Conservation (phyloP, 129 eudicot species). For the Solidago caesia region DNA sequence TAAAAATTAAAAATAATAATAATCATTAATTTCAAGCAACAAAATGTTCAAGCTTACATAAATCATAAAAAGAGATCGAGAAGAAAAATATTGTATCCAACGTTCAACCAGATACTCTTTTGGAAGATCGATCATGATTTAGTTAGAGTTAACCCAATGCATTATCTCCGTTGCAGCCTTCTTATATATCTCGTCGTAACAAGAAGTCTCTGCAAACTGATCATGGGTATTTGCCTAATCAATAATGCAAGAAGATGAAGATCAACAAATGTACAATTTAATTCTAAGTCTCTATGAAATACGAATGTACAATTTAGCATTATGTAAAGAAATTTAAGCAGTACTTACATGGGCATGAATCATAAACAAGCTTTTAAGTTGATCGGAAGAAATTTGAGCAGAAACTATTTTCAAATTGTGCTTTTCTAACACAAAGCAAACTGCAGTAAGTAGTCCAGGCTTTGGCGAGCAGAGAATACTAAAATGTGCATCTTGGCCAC, state of each 20-base stretch:
- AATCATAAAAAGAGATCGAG: not conserved
- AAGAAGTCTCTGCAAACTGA: constrained; percentile 33
- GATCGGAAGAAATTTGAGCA: constrained; percentile 58
- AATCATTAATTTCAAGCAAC: no score
- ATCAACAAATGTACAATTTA: not conserved
- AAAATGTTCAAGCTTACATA: not conserved
- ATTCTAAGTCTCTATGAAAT: not conserved
- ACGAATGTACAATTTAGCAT: not conserved
- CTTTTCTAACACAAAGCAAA: constrained; percentile 66
- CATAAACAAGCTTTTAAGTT: constrained; percentile 48
- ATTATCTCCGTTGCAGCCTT: constrained; percentile 68
- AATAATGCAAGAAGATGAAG: not conserved
- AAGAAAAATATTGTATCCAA: not conserved
- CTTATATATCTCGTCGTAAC: constrained; percentile 62
- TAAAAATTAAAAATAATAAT: no score
- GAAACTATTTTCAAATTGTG: constrained; percentile 61
- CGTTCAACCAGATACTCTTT: not conserved
- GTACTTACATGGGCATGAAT: constrained; percentile 72
- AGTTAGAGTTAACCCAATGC: constrained; percentile 39
- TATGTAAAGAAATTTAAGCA: not conserved
- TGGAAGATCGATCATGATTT: constrained; percentile 1
- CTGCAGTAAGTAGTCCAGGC: constrained; percentile 49
- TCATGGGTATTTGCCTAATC: constrained; percentile 44
- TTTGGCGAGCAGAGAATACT: constrained; percentile 51
- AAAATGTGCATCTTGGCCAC: constrained; percentile 71